phyloP scores from a whole-genome alignment of 352 stramenopile species.

The Plasmopara muralis region DNA sequence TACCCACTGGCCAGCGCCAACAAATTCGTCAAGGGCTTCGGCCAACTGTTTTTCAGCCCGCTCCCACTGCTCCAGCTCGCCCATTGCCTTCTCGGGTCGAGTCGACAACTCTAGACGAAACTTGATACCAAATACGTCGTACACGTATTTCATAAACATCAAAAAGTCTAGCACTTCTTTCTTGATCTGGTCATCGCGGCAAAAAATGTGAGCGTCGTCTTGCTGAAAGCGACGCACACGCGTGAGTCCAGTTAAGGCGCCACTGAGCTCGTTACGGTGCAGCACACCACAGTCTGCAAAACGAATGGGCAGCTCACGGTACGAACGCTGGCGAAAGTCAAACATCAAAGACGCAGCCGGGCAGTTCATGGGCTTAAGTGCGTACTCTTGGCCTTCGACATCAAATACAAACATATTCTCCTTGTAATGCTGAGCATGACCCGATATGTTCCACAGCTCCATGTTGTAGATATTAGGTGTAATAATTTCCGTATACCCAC shows the following conservation, averaged over 20 bases:
- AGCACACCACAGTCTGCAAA: constrained; percentile 98
- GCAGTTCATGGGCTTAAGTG: constrained; percentile 99
- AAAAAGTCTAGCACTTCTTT: constrained; percentile 87
- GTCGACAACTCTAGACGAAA: constrained; percentile 98
- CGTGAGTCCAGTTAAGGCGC: constrained; percentile 95
- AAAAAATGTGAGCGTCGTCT: constrained; percentile 99
- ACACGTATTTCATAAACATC: constrained; percentile 98
- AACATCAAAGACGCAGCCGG: constrained; percentile 99
- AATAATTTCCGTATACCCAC: constrained; percentile 90
- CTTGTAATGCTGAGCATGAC: constrained; percentile 97
- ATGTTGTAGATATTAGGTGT: constrained; percentile 99
- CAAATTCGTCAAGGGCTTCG: constrained; percentile 92
- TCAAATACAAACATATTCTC: constrained; percentile 99
- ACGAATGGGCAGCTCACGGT: constrained; percentile 95
- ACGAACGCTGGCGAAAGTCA: constrained; percentile 88
- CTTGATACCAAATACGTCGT: constrained; percentile 96
- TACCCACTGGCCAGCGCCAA: constrained; percentile 92
- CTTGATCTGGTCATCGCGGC: constrained; percentile 91
- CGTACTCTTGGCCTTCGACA: constrained; percentile 91
- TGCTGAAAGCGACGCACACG: constrained; percentile 96
- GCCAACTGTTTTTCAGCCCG: constrained; percentile 62
- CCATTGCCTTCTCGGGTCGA: constrained; percentile 94
- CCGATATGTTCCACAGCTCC: constrained; percentile 95
- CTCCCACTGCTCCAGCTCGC: constrained; percentile 92
- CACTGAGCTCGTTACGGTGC: constrained; percentile 95